phyloP scores from a whole-genome alignment of 2,329 filamentous ascomycete genomes.

The Arthrocladium fulminans region DNA sequence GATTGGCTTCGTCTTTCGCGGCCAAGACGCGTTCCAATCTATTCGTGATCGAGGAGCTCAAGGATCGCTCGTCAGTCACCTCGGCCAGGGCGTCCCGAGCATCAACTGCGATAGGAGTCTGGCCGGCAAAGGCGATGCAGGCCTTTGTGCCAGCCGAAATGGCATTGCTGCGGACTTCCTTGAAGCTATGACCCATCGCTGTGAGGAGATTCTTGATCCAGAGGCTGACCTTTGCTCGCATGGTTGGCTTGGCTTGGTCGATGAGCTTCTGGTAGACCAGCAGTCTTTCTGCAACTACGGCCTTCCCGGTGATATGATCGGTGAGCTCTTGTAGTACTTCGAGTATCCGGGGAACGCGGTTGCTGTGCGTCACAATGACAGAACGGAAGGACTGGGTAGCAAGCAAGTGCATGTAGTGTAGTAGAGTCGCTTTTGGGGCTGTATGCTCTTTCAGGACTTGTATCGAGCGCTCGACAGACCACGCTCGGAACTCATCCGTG shows the following conservation, averaged over 20 bases:
- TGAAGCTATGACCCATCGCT: constrained; percentile 68
- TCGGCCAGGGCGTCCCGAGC: constrained; percentile 47
- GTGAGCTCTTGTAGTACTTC: constrained; percentile 63
- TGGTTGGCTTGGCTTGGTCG: constrained; percentile 58
- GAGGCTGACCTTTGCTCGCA: constrained; percentile 58
- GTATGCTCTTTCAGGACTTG: constrained; percentile 59
- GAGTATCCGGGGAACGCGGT: constrained; percentile 61
- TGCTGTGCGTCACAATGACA: constrained; percentile 40
- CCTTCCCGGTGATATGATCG: constrained; percentile 66
- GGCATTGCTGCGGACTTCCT: constrained; percentile 66
- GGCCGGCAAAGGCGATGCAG: constrained; percentile 59
- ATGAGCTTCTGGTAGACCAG: constrained; percentile 71
- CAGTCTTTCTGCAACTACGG: constrained; percentile 67
- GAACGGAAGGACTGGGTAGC: constrained; percentile 69
- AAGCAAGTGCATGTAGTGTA: constrained; percentile 71
- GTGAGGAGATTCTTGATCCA: constrained; percentile 79
- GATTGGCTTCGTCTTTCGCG: constrained; percentile 49
- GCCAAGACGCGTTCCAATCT: constrained; percentile 59
- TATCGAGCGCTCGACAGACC: constrained; percentile 73
- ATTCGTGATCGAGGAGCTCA: constrained; percentile 60
- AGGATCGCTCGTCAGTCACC: constrained; percentile 47
- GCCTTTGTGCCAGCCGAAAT: constrained; percentile 66
- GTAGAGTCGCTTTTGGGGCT: constrained; percentile 66
- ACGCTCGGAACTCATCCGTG: constrained; percentile 67
- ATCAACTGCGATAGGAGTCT: constrained; percentile 57